Base-by-base conservation (phyloP, 1,284 basidiomycete species). In the Phellopilus nigrolimitatus region DNA sequence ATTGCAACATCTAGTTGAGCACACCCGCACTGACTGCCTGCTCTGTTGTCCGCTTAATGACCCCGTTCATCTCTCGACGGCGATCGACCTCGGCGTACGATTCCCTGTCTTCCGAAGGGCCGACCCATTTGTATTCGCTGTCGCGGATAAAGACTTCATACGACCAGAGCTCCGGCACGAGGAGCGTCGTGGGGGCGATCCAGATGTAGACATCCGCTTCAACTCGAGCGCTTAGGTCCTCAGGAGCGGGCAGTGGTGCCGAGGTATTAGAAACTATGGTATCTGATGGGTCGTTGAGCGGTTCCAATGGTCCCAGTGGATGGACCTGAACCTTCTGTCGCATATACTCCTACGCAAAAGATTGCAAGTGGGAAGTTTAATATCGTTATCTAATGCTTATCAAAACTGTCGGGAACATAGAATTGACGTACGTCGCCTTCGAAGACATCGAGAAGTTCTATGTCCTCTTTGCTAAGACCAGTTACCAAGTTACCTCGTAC, bases 121-220 rank as follows among this genome's bases (percentile, higher is more conserved):
- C 78, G 39, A 86, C 73, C 88, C 88, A 91, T 55, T 83, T 84
- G 74, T 78, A 79, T 2, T 84, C 80, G 55, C 79, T 84, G 43
- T 82, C 73, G 58, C 68, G 66, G 24, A 91, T 73, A 59, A 92
- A 91, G 5, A 80, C 77, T 10, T 80, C 80, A 61, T 82, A 93
- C 13, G 79, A 78, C 92, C 93, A 95, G 1, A 88, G 66, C 17
- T 73, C 69, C 0, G 79, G 72, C 33, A 80, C 71, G 8, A 95
- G 70, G 10, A 66, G 56, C 0, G 64, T 58, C 5, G 72, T 49
- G 0, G 75, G 64, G 2, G 61, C 65, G n/a, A 60, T 64, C 78
- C 83, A 94, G 25, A 91, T 72, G 63, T 95, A 95, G 1, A 84
- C 84, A 56, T 86, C 73, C 0, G 77, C 83, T 8, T 70, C 60